Percentiles rank a stretch among this genome's conserved stretches.
Evolutionary conservation across 2,329 filamentous ascomycete species (phyloP).

Genomic region (Diaporthe batatas): DNA sequence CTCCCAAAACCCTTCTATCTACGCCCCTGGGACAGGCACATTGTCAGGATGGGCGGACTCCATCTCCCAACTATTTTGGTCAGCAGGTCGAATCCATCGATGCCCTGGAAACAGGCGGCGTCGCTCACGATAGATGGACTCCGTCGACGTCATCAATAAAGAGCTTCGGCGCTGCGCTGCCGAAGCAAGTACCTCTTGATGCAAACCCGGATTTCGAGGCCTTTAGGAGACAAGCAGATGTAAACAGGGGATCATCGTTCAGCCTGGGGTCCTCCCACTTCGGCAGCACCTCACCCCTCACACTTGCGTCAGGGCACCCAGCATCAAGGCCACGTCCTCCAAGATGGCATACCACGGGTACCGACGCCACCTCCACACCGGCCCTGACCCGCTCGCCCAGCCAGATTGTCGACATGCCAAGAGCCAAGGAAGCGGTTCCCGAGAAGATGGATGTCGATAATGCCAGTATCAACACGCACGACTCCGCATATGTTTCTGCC

Average conservation of each 20-base stretch:
- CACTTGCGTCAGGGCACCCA: conserved; percentile 45
- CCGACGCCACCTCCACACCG: conserved; percentile 51
- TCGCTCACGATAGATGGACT: conserved; percentile 81
- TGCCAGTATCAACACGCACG: conserved; percentile 60
- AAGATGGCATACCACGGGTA: conserved; percentile 64
- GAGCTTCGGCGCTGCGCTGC: conserved; percentile 76
- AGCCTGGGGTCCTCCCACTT: conserved; percentile 62
- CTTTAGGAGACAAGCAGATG: conserved; percentile 80
- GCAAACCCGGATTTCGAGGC: conserved; percentile 87
- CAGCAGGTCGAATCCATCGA: conserved; percentile 75
- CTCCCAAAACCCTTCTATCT: conserved; percentile 27
- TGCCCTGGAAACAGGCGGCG: conserved; percentile 72
- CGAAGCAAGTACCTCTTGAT: conserved; percentile 78
- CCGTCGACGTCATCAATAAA: conserved; percentile 78
- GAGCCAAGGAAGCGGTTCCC: conserved; percentile 43
- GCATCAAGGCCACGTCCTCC: conserved; percentile 57
- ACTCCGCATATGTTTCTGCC: conserved; percentile 68
- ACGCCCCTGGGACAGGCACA: conserved; percentile 46
- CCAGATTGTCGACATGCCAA: conserved; percentile 34
- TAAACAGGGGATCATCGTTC: conserved; percentile 65
- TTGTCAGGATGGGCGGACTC: conserved; percentile 57
- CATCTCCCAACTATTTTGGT: conserved; percentile 91
- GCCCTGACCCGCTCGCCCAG: conserved; percentile 3
- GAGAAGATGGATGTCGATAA: conserved; percentile 59
- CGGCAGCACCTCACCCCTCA: conserved; percentile 49